Evolutionary conservation across 73 alveolate species (phyloP).

Genomic region (Paramecium primaurelia): DNA sequence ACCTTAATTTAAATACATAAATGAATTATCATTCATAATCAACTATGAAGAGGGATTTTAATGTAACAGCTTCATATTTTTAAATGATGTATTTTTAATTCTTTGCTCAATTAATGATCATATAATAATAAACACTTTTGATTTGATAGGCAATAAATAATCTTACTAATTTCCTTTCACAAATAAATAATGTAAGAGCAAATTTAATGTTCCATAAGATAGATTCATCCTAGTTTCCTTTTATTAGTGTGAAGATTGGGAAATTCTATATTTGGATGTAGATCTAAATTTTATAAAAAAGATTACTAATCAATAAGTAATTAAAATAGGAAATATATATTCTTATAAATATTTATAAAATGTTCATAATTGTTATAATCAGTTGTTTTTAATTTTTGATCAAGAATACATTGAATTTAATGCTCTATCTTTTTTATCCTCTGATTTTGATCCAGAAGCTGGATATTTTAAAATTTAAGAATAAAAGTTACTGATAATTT

Average conservation of each 20-base stretch:
- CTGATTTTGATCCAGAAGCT: neutral
- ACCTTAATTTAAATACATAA: neutral
- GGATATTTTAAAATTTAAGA: too few relatives aligned
- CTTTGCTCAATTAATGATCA: neutral
- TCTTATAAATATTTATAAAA: neutral
- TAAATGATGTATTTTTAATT: neutral
- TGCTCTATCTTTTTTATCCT: neutral
- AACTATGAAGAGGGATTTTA: neutral
- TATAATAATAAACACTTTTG: neutral
- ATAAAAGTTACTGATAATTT: too few relatives aligned
- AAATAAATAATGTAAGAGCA: neutral
- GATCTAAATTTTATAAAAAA: neutral
- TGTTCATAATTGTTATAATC: neutral
- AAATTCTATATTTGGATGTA: neutral
- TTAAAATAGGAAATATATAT: neutral
- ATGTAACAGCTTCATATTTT: neutral
- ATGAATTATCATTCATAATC: neutral
- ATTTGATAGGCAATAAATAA: neutral
- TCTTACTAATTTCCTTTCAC: neutral
- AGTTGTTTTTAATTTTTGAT: neutral
- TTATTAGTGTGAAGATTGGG: neutral
- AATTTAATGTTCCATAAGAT: neutral
- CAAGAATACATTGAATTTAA: neutral
- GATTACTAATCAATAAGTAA: neutral
- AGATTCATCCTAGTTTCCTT: neutral